Base-by-base conservation (phyloP, 371 early-diverging fungal species). In the Coemansia sp. region DNA sequence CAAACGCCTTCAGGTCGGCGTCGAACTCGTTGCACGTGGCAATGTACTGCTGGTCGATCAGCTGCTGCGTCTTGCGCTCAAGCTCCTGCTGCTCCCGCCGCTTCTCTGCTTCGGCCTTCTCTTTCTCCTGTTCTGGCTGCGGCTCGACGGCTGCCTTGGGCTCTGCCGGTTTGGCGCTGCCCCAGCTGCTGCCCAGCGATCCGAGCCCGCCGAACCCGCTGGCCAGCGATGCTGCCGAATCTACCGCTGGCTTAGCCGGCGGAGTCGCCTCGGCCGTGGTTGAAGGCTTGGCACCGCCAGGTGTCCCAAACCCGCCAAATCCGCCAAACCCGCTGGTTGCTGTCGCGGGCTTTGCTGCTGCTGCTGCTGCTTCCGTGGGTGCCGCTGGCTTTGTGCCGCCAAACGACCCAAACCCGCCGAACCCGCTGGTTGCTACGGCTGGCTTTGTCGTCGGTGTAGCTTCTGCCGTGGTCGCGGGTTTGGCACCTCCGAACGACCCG, bases 11-110 rank as follows among this genome's bases (percentile, higher is more conserved):
- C 54, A 72, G 65, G 16, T 72, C 65, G 45, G 59, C 48, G 51
- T 72, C 74, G 16, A 72, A 61, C n/a, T 11, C 36, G 41, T 72
- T 72, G 65, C 69, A 68, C 16, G 69, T 72, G 9, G 52, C 14
- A 26, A 72, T 63, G 26, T 72, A 72, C 50, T 72, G 72, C 48
- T 63, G 59, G 51, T 59, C 59, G 39, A 72, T 41, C 30, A 72
- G 51, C 47, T 50, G 55, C 35, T 65, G 72, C 11, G 74, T 42
- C 39, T 58, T 59, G 4, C 5, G 40, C 42, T 65, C 65, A 49
- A 65, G 41, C 47, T 74, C 72, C 39, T 54, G 64, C 48, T 51
- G 26, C 38, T 57, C 48, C 59, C 16, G 33, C 43, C 31, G 20
- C 45, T 51, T 55, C 40, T 33, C 45, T 14, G 48, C 57, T 20